Percentiles rank a stretch among this genome's conserved stretches.
Conservation (phyloP, 208 protist species). For the Borovskyia barvae region DNA sequence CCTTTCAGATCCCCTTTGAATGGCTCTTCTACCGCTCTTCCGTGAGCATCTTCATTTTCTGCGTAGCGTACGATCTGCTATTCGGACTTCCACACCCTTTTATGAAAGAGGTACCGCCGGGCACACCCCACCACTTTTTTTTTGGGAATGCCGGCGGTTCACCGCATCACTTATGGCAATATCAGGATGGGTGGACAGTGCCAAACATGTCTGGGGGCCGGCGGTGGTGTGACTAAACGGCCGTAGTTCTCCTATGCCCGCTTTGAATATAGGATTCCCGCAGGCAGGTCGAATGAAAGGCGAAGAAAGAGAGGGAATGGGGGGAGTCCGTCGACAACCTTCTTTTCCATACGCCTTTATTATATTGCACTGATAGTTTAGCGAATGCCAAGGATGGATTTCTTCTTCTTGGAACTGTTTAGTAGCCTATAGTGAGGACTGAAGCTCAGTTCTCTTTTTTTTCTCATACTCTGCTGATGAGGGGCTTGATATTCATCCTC, state of each 20-base stretch:
- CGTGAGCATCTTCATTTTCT: conserved; percentile 58
- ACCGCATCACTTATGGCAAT: conserved; percentile 88
- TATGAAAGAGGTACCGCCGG: conserved; percentile 82
- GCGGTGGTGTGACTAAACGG: conserved; percentile 63
- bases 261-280: not conserved
- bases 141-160: conserved; percentile 80
- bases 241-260: not conserved
- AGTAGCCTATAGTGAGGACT: no score
- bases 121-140: conserved; percentile 81
- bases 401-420: no score
- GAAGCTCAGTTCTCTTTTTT: conserved; percentile 13
- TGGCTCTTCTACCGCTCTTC: conserved; percentile 88
- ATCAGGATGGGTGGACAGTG: conserved; percentile 89
- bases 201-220: conserved; percentile 85
- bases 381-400: no score
- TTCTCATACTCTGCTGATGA: no score
- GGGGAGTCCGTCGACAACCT: not conserved
- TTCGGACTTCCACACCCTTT: conserved; percentile 82
- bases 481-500: no score
- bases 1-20: conserved; percentile 89
- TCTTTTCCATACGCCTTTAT: no score
- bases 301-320: no score
- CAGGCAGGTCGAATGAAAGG: not conserved
- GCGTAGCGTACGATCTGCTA: conserved; percentile 78
- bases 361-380: no score